phyloP scores from a whole-genome alignment of 169 alveolate genomes.

The Plasmodium ovale region DNA sequence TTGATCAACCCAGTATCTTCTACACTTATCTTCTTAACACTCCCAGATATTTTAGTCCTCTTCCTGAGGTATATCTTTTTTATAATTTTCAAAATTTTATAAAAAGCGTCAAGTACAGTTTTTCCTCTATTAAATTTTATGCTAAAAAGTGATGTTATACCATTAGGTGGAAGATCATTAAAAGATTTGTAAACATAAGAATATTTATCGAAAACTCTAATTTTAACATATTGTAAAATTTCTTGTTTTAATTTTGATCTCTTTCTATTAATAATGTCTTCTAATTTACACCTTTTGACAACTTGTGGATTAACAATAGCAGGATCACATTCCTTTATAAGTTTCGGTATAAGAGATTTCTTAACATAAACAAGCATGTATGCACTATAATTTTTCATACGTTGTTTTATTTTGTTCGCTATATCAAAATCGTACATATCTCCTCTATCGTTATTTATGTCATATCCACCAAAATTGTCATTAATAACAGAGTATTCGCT shows the following conservation, averaged over 20 bases:
- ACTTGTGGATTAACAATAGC: constrained; percentile 85
- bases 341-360: constrained; percentile 87
- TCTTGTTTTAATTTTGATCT: constrained; percentile 83
- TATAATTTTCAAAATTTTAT: constrained; percentile 67
- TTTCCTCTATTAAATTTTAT: constrained; percentile 77
- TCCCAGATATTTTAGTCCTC: constrained; percentile 2
- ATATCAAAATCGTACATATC: constrained; percentile 64
- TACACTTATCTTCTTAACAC: background rate
- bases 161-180: constrained; percentile 80
- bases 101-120: constrained; percentile 75
- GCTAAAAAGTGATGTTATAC: constrained; percentile 77
- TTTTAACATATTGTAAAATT: constrained; percentile 80
- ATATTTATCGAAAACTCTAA: constrained; percentile 78
- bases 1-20: too few relatives aligned
- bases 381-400: constrained; percentile 91
- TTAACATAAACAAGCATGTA: constrained; percentile 95
- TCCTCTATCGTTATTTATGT: constrained; percentile 82
- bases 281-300: constrained; percentile 81
- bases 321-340: constrained; percentile 89
- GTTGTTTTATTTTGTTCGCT: constrained; percentile 77
- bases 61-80: constrained; percentile 50
- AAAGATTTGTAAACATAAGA: constrained; percentile 78
- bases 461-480: constrained; percentile 93
- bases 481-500: constrained; percentile 90
- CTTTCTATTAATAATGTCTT: constrained; percentile 78